Evolutionary conservation across 2,329 filamentous ascomycete species (phyloP), one percentile per base, ranked within the genome.

Genomic region (Trichoderma koningiopsis): DNA sequence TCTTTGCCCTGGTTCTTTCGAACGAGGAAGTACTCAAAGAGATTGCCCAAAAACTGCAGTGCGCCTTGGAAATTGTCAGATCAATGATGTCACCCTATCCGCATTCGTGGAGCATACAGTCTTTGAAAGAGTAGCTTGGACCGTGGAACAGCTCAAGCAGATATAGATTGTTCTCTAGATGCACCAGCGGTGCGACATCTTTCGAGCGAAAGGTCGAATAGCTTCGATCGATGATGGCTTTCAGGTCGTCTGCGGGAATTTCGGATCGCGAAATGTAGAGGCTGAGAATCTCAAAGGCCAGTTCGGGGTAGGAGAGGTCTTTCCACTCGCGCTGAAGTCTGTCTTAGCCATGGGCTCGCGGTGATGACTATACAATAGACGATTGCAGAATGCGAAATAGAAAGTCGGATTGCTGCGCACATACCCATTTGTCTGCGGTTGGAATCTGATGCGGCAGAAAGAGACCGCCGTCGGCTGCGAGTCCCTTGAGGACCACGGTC

Each of bases 71-170:
- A 19, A n/a, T 6, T 31, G 57, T 68, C 33, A 68, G 57, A 40
- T 55, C 4, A 29, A 49, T 58, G 24, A 31, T 61, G 43, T 40
- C 57, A 53, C 57, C 16, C 11, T 31, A 14, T 4, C 53, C 24
- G 43, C 22, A 19, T n/a, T 55, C 19, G 24, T 19, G 11, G 22
- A 57, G 53, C 65, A 22, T 37, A 68, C 66, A 68, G 80, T 98
- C 95, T 82, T 98, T 97, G 85, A 99, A 98, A 2, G 96, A 92
- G 78, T 94, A 97, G 0, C 91, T 98, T 5, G 94, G 96, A 1
- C 96, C 96, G 79, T 98, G 95, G 85, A 98, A 99, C 55, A 99
- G 87, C 81, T 99, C 96, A 35, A 99, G 88, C 67, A 97, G 84
- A 78, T 97, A 89, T 49, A 97, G 84, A 78, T 95, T 91, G 77